Percentiles rank a stretch among this genome's conserved stretches.
These are phyloP conservation scores for Fragilaria radians DNA, from an alignment of 108 stramenopile genomes.

Conservation along the genomic window DNA sequence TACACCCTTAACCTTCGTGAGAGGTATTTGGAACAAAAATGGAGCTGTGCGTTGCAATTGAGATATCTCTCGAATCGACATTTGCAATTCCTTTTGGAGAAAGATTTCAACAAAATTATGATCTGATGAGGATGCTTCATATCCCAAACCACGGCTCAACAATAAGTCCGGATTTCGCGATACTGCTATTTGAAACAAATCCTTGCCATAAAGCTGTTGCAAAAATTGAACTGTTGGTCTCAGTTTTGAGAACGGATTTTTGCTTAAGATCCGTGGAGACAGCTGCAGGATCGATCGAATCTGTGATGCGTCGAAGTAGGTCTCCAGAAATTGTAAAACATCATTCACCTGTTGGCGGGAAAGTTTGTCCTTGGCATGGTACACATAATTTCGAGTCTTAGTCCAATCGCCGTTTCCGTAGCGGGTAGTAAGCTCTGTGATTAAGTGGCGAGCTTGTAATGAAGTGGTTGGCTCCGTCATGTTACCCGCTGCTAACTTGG, in stretches of 20 bases:
- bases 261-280: slow-evolving; percentile 63
- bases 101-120: slow-evolving; percentile 14
- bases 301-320: slow-evolving; percentile 22
- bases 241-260: slow-evolving; percentile 33
- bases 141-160: slow-evolving; percentile 56
- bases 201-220: slow-evolving; percentile 44
- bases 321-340: slow-evolving; percentile 56
- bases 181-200: slow-evolving; percentile 56
- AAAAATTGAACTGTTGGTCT: slow-evolving; percentile 69
- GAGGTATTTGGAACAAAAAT: slow-evolving; percentile 47
- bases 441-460: not conserved
- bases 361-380: slow-evolving; percentile 37
- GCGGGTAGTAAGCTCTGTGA: not conserved
- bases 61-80: slow-evolving; percentile 21
- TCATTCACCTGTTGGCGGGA: slow-evolving; percentile 24
- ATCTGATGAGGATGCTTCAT: slow-evolving; percentile 20
- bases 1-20: slow-evolving; percentile 31
- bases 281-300: slow-evolving; percentile 37
- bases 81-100: slow-evolving; percentile 24
- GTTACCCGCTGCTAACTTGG: not conserved
- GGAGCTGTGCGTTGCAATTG: slow-evolving; percentile 47
- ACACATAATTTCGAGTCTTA: slow-evolving; percentile 50
- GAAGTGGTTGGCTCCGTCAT: not conserved
- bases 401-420: slow-evolving; percentile 25
- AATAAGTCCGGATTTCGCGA: slow-evolving; percentile 62